Percentiles rank a stretch among this genome's conserved stretches.
These are phyloP conservation scores for Cryoendolithus antarcticus DNA, from an alignment of 2,329 filamentous ascomycete species.

Conservation along the genomic window DNA sequence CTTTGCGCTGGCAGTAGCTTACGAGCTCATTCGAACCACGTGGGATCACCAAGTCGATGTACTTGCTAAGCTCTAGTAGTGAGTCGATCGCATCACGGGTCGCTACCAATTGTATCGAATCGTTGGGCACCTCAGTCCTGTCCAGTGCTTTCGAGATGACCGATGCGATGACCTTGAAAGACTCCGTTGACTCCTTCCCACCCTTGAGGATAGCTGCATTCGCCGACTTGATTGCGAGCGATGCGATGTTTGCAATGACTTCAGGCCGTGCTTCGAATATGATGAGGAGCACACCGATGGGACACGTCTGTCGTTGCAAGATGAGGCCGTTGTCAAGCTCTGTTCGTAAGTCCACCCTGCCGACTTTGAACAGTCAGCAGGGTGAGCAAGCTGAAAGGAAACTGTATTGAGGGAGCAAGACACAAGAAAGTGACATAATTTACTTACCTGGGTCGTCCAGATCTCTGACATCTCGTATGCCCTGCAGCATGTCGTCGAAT, in stretches of 20 bases:
- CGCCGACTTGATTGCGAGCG: constrained; percentile 89
- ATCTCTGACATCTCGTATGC: constrained; percentile 75
- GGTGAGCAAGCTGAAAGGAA: constrained; percentile 4
- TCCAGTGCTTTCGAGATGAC: constrained; percentile 71
- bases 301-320: constrained; percentile 80
- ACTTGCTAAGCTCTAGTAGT: constrained; percentile 70
- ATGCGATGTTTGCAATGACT: constrained; percentile 96
- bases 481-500: constrained; percentile 95
- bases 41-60: constrained; percentile 92
- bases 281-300: constrained; percentile 93
- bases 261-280: constrained; percentile 97
- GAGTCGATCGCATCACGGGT: constrained; percentile 83
- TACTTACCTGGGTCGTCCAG: constrained; percentile 72
- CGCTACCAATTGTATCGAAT: constrained; percentile 84
- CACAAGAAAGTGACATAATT: neutral
- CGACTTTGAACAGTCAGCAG: constrained; percentile 45
- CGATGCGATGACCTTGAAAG: constrained; percentile 81
- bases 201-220: constrained; percentile 96
- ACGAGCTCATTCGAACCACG: constrained; percentile 84
- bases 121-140: constrained; percentile 63
- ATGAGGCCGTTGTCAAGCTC: constrained; percentile 74
- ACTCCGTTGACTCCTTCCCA: constrained; percentile 88
- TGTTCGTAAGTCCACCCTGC: constrained; percentile 71
- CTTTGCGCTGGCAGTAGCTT: constrained; percentile 75
- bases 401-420: constrained; percentile 1